A percentile compares a stretch with the other conserved stretches of the same genome.
phyloP scores from a whole-genome alignment of 257 asterid species.

The Lycium ferocissimum region DNA sequence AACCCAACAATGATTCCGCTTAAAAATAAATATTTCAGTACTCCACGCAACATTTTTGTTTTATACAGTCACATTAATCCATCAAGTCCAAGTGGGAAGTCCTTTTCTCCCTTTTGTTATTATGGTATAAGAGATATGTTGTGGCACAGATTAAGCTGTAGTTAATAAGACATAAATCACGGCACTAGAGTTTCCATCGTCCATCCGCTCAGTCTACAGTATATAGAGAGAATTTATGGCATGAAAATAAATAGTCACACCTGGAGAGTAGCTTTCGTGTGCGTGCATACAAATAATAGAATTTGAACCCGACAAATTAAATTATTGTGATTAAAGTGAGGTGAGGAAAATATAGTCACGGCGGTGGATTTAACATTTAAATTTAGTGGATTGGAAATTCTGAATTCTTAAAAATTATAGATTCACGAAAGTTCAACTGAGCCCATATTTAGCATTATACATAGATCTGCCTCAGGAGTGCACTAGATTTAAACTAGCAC shows the following conservation, averaged over 20 bases:
- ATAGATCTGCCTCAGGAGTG: no score
- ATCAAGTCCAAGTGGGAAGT: not conserved
- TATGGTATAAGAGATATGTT: not conserved
- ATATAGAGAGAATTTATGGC: not conserved
- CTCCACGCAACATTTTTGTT: not conserved
- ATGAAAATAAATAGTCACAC: constrained; percentile 11
- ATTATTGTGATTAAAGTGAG: no score
- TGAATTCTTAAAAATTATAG: no score
- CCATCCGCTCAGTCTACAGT: not conserved
- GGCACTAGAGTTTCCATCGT: not conserved
- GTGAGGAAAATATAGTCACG: no score
- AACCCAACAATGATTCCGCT: not conserved
- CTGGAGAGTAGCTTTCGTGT: not conserved
- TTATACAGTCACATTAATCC: not conserved
- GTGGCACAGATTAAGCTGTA: not conserved
- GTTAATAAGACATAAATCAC: constrained; percentile 12
- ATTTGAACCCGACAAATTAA: no score
- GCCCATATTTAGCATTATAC: no score
- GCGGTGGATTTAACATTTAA: no score
- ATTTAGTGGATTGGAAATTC: no score
- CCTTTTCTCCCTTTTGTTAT: not conserved
- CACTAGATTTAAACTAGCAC: no score
- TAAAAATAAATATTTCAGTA: not conserved
- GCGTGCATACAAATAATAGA: not conserved
- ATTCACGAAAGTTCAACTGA: no score